phyloP scores from a whole-genome alignment of 2,329 filamentous ascomycete genomes.

The Phialemonium atrogriseum region DNA sequence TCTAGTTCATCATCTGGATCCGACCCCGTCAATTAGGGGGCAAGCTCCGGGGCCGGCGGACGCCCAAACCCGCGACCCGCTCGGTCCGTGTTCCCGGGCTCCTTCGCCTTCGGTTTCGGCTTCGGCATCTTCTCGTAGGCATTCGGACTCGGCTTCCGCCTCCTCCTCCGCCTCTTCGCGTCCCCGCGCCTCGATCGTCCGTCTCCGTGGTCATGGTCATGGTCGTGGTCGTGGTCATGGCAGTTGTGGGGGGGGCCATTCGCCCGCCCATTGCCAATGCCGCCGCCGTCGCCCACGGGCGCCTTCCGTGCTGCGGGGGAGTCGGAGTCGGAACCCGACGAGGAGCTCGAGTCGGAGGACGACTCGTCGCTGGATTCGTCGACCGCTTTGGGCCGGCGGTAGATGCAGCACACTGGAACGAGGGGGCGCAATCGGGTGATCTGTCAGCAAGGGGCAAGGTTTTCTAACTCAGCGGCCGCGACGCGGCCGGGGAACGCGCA shows the following conservation, averaged over 20 bases:
- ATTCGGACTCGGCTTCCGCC: slow-evolving; percentile 61
- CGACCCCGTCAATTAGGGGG: too few species aligned
- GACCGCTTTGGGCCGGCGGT: slow-evolving; percentile 74
- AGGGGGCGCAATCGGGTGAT: not conserved
- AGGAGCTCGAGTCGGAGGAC: slow-evolving; percentile 39
- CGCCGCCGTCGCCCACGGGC: slow-evolving; percentile 13
- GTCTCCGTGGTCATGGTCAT: slow-evolving; percentile 24
- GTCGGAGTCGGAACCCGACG: slow-evolving; percentile 43
- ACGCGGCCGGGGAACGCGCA: slow-evolving; percentile 26
- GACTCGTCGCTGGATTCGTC: slow-evolving; percentile 74
- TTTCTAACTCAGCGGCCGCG: not conserved
- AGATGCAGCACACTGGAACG: slow-evolving; percentile 89
- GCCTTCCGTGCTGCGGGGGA: slow-evolving; percentile 26
- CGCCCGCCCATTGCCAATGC: slow-evolving; percentile 19
- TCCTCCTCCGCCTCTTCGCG: slow-evolving; percentile 35
- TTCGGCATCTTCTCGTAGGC: slow-evolving; percentile 73
- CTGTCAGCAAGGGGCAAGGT: slow-evolving; percentile 4
- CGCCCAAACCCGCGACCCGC: slow-evolving; percentile 2
- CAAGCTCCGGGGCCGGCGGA: too few species aligned
- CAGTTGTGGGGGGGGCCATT: slow-evolving; percentile 24
- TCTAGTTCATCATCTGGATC: too few species aligned
- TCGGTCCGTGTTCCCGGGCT: too few species aligned
- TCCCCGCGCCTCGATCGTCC: slow-evolving; percentile 24
- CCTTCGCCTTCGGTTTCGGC: slow-evolving; percentile 35
- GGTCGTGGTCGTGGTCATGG: slow-evolving; percentile 22